Evolutionary conservation across 2,329 filamentous ascomycete species (phyloP).

Genomic region (Pseudogymnoascus sp.): DNA sequence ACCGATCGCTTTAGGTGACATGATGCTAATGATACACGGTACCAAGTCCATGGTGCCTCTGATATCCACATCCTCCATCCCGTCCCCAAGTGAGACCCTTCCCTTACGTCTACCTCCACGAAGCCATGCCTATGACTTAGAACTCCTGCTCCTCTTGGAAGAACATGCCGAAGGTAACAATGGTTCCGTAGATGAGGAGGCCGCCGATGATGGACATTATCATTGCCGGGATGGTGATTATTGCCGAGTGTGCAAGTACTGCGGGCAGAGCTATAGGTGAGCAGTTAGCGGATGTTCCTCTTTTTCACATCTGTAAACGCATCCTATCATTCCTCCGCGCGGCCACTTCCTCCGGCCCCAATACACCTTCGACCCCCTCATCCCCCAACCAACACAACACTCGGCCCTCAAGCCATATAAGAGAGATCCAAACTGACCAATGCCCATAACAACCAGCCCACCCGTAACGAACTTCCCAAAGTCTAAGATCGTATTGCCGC

Average conservation of each 20-base stretch:
- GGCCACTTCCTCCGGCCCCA: not conserved
- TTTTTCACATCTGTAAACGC: not conserved
- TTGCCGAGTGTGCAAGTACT: constrained; percentile 75
- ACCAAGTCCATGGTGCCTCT: not conserved
- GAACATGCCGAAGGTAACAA: constrained; percentile 97
- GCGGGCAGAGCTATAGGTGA: constrained; percentile 64
- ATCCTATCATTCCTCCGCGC: not conserved
- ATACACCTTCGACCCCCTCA: too few relatives aligned
- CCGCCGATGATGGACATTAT: constrained; percentile 92
- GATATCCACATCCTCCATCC: not conserved
- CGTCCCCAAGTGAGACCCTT: not conserved
- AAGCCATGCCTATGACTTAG: constrained; percentile 32
- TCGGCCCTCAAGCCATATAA: not conserved
- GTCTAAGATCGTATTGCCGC: constrained; percentile 78
- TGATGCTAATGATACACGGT: constrained; percentile 7
- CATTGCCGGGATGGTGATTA: constrained; percentile 80
- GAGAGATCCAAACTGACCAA: constrained; percentile 59
- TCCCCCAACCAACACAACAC: not conserved
- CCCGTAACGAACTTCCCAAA: constrained; percentile 91
- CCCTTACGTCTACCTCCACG: not conserved
- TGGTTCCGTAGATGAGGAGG: constrained; percentile 91
- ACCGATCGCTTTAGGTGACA: not conserved
- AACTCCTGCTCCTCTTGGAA: constrained; percentile 98
- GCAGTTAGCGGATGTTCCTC: not conserved
- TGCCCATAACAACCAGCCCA: constrained; percentile 94